Evolutionary conservation across 192 early-diverging fungal genomes (phyloP), one percentile per base, ranked within the genome.

Genomic region (Backusella sp.): DNA sequence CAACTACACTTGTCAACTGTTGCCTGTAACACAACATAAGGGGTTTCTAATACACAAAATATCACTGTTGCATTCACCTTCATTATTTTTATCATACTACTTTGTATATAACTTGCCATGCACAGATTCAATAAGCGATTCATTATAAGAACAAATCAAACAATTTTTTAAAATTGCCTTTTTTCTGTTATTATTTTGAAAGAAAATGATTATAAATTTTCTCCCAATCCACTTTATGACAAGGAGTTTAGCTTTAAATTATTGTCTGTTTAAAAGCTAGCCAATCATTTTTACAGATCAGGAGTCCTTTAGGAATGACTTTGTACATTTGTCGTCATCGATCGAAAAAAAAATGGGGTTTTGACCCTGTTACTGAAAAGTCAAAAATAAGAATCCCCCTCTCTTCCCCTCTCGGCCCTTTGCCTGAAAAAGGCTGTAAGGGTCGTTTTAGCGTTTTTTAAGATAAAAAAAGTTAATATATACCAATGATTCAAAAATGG

Each of bases 231-330:
- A 21, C 53, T 56, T 21, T 21, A 56, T 56, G 53, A 11, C 53
- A 56, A 56, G 53, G 53, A 56, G 53, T n/a, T 21, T n/a, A n/a
- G 6, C 53, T 23, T 23, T 5, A 56, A 23, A 2, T 56, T 56
- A 56, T 26, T 56, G 19, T 21, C 2, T 9, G 53, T 56, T 56
- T 56, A 56, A 23, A 56, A 56, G 21, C 21, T 26, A 56, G 53
- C 53, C n/a, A 21, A 56, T 56, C 53, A 56, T 56, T 56, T 56
- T 56, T 56, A 56, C n/a, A 56, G 53, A 56, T 56, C 53, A 56
- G 53, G 53, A 56, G 53, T 56, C 7, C 6, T 56, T 9, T 23
- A 2, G 21, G n/a, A 56, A 56, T 26, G n/a, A 5, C 21, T 56
- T n/a, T 21, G 32, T 56, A 19, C n/a, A 56, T 56, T 56, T 56